These are phyloP conservation scores for Entoloma clypeatum DNA, from an alignment of 1,284 basidiomycete species.

Conservation along the genomic window DNA sequence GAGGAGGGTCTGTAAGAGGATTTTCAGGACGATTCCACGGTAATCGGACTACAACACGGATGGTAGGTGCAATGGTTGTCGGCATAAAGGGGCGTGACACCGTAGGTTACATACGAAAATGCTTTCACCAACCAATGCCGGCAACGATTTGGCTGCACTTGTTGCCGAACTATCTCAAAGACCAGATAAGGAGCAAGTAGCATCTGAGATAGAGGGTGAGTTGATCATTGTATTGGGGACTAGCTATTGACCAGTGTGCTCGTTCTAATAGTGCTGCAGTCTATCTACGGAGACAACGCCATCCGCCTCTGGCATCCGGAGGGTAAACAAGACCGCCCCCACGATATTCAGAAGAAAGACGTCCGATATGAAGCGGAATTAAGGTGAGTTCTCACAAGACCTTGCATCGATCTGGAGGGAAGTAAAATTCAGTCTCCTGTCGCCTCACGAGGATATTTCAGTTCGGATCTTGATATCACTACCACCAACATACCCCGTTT, in stretches of 20 bases:
- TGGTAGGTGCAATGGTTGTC: conserved; percentile 26
- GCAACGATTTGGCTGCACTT: conserved; percentile 43
- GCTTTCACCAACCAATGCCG: conserved; percentile 10
- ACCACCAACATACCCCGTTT: conserved; percentile 66
- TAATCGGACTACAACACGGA: conserved; percentile 72
- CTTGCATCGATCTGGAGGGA: conserved; percentile 13
- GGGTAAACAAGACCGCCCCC: conserved; percentile 10
- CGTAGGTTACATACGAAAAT: background rate
- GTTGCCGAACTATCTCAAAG: conserved; percentile 43
- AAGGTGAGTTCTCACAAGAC: conserved; percentile 30
- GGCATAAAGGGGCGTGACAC: conserved; percentile 22
- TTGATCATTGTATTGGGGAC: conserved; percentile 1
- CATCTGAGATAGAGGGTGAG: conserved; percentile 67
- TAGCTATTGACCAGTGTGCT: background rate
- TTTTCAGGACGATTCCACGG: conserved; percentile 73
- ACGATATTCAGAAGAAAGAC: conserved; percentile 17
- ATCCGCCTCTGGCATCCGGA: conserved; percentile 51
- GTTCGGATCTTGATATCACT: conserved; percentile 73
- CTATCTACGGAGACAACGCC: conserved; percentile 76
- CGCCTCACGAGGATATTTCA: conserved; percentile 54
- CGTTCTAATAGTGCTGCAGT: conserved; percentile 58
- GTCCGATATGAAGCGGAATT: conserved; percentile 60
- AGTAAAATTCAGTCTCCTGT: conserved; percentile 42
- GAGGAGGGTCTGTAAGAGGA: conserved; percentile 57
- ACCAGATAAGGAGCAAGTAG: conserved; percentile 53